Base-by-base conservation (phyloP, 192 early-diverging fungal genomes). In the Coemansia furcata region DNA sequence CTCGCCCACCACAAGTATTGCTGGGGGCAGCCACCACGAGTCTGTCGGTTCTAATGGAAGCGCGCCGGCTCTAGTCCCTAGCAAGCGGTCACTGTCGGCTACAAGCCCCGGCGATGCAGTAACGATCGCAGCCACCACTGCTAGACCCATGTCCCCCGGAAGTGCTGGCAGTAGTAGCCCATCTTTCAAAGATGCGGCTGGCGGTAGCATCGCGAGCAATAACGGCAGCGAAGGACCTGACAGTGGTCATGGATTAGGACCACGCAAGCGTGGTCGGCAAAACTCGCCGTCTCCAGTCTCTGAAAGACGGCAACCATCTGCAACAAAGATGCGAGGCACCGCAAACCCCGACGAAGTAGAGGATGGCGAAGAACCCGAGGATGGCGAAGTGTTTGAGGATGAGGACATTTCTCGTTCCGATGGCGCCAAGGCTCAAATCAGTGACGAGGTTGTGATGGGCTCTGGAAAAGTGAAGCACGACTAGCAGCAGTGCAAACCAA, bases 301-400 rank as follows among this genome's bases (percentile, higher is more conserved):
- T 2, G 72, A 58, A 15, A 75, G 63, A 40, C 65, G 46, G 47
- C 46, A 44, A 36, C 50, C 35, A 19, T 32, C 52, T 8, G 40
- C 39, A 26, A 43, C 30, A 32, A 37, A 38, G 35, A 33, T 36
- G 14, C 43, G 57, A 10, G 38, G 33, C 21, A 12, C 12, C 39
- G 33, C 32, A 8, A 43, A 17, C 12, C 7, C 62, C 1, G 69
- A 74, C 23, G 75, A 74, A 29, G 63, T 77, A 47, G 74, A 77
- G 23, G 74, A 71, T 9, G 71, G 71, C 17, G 80, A 82, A 21
- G 74, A 71, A 66, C 74, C 74, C 0, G 80, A 82, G 29, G 79
- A 82, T 37, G 80, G 80, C 43, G 80, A 82, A 35, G 75, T 82
- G 15, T 67, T 81, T 42, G 78, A 81, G 47, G 73, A 81, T 36